A percentile compares a stretch with the other conserved stretches of the same genome.
These are phyloP conservation scores for Talaromyces sp. DNA, from an alignment of 2,329 filamentous ascomycete species.

Conservation along the genomic window DNA sequence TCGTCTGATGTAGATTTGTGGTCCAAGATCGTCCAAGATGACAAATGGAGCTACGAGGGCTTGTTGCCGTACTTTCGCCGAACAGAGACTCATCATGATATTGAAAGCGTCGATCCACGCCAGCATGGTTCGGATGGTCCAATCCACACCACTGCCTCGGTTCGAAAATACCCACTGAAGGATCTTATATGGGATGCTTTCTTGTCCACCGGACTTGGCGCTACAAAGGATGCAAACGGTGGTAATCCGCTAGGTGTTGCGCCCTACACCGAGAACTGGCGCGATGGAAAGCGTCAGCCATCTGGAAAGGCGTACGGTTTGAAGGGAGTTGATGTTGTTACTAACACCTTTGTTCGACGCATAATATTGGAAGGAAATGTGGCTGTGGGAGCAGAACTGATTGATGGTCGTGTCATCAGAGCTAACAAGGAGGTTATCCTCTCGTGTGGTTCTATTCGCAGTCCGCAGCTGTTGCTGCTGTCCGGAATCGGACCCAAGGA, in stretches of 20 bases:
- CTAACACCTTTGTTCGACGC: constrained; percentile 1
- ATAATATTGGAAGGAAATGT: constrained; percentile 1
- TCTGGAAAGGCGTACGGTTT: background rate
- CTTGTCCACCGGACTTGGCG: background rate
- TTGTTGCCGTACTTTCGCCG: constrained; percentile 1
- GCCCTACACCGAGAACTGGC: background rate
- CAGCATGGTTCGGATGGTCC: constrained; percentile 1
- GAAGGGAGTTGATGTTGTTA: background rate
- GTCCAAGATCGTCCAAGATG: background rate
- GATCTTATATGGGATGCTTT: background rate
- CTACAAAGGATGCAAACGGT: background rate
- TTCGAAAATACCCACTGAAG: constrained; percentile 1
- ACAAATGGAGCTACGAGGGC: background rate
- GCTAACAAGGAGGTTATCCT: constrained; percentile 5
- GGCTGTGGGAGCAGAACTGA: background rate
- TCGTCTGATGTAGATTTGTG: background rate
- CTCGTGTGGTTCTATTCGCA: constrained; percentile 1
- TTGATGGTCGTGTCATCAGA: background rate
- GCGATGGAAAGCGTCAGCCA: background rate
- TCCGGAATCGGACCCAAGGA: constrained; percentile 56
- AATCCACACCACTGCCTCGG: constrained; percentile 1
- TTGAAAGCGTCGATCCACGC: background rate
- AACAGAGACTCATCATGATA: background rate
- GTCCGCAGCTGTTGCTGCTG: constrained; percentile 61
- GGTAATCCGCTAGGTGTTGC: background rate